These are phyloP conservation scores for Ziziphus jujuba DNA, from an alignment of 306 rosid genomes.

Conservation along the genomic window DNA sequence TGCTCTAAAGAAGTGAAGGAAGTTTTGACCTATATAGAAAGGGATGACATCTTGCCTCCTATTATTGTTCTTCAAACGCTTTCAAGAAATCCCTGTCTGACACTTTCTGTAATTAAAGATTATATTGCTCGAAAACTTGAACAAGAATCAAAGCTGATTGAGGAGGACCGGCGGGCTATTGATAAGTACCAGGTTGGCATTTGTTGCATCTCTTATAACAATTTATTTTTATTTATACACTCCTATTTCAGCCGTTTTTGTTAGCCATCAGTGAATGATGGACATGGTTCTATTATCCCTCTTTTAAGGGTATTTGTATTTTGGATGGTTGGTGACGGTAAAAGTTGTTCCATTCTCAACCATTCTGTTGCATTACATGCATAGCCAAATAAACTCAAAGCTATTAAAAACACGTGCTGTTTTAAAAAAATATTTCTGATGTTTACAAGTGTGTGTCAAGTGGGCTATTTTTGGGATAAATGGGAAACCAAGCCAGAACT, in stretches of 20 bases:
- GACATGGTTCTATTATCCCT: neutral
- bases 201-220: conserved; percentile 11
- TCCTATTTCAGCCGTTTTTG: conserved; percentile 6
- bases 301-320: neutral
- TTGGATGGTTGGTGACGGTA: conserved; percentile 5
- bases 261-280: conserved; percentile 7
- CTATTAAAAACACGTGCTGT: neutral
- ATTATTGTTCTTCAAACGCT: conserved; percentile 90
- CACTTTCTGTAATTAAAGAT: conserved; percentile 92
- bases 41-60: conserved; percentile 95
- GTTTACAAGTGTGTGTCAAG: neutral
- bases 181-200: conserved; percentile 86
- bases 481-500: neutral
- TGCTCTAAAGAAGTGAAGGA: conserved; percentile 97
- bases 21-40: conserved; percentile 85
- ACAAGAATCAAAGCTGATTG: conserved; percentile 90
- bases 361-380: neutral
- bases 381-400: neutral
- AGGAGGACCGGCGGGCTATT: conserved; percentile 83
- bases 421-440: neutral
- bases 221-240: conserved; percentile 2
- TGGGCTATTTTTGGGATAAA: neutral
- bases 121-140: conserved; percentile 95
- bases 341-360: neutral
- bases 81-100: conserved; percentile 84